Conservation (phyloP, 345 rosid genomes). For the Microthlaspi erraticum region DNA sequence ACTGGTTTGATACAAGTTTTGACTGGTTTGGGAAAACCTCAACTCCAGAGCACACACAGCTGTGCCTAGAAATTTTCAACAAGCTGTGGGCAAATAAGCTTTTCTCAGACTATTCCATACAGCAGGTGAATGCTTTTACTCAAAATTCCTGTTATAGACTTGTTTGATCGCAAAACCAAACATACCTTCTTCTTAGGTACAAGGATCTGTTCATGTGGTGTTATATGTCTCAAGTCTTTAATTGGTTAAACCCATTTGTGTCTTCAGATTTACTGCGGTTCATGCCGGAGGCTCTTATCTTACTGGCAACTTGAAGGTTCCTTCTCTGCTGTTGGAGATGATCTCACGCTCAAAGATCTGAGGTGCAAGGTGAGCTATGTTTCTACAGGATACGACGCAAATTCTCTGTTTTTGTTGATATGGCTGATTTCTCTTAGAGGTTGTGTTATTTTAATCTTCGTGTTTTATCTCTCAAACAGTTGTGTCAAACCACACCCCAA, state of each 20-base stretch:
- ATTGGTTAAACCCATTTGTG: slow-evolving; percentile 1
- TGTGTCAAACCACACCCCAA: slow-evolving; percentile 68
- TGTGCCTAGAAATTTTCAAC: slow-evolving; percentile 88
- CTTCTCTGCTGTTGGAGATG: slow-evolving; percentile 97
- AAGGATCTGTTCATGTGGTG: not conserved
- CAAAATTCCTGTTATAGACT: slow-evolving; percentile 12
- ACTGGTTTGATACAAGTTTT: slow-evolving; percentile 92
- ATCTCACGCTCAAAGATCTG: slow-evolving; percentile 80
- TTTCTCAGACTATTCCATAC: slow-evolving; percentile 85
- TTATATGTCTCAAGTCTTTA: slow-evolving; percentile 7
- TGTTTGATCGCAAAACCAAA: not conserved
- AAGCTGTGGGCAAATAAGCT: slow-evolving; percentile 76
- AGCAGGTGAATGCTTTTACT: slow-evolving; percentile 60
- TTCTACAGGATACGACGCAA: not conserved
- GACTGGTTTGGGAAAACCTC: slow-evolving; percentile 99
- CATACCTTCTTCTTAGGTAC: not conserved
- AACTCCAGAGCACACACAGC: slow-evolving; percentile 78
- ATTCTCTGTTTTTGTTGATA: too few relatives aligned
- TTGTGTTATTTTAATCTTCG: not conserved
- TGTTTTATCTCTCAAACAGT: slow-evolving; percentile 49
- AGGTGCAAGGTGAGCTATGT: slow-evolving; percentile 72
- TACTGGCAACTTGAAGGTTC: slow-evolving; percentile 91
- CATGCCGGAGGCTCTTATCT: slow-evolving; percentile 79
- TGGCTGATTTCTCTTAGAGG: not conserved
- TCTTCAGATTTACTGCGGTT: slow-evolving; percentile 81